These are phyloP conservation scores for Chrysoporthe cubensis DNA, from an alignment of 2,329 filamentous ascomycete species.

Conservation along the genomic window DNA sequence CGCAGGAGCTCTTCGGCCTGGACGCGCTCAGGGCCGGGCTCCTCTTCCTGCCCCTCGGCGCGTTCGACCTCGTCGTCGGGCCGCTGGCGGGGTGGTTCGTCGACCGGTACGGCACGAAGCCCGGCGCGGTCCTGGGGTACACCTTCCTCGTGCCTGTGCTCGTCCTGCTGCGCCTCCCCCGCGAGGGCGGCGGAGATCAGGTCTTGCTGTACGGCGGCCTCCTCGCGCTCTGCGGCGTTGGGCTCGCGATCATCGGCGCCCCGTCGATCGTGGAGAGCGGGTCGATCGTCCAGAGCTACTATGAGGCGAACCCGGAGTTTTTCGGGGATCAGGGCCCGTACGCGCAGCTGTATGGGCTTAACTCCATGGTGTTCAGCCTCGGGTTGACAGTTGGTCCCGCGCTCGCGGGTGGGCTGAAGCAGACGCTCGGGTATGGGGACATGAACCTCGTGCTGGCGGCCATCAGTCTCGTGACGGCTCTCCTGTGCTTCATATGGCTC, in stretches of 20 bases:
- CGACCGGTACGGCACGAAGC: slow-evolving; percentile 42
- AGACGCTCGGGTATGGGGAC: slow-evolving; percentile 58
- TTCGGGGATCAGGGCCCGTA: slow-evolving; percentile 63
- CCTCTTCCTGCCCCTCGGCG: slow-evolving; percentile 42
- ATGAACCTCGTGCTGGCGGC: slow-evolving; percentile 57
- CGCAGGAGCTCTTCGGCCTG: slow-evolving; percentile 42
- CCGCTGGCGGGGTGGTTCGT: slow-evolving; percentile 41
- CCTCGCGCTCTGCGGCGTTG: slow-evolving; percentile 45
- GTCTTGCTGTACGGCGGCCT: slow-evolving; percentile 20
- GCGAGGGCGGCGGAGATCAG: slow-evolving; percentile 19
- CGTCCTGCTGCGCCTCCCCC: slow-evolving; percentile 22
- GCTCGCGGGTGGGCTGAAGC: slow-evolving; percentile 55
- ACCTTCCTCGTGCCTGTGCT: slow-evolving; percentile 23
- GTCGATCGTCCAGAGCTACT: slow-evolving; percentile 57
- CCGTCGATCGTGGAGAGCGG: slow-evolving; percentile 62
- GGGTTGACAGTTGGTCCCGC: slow-evolving; percentile 65
- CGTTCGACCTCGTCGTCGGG: slow-evolving; percentile 42
- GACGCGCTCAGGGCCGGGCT: slow-evolving; percentile 42
- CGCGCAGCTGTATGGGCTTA: slow-evolving; percentile 68
- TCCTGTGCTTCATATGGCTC: slow-evolving; percentile 49
- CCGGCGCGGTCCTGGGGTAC: slow-evolving; percentile 38
- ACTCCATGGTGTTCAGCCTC: slow-evolving; percentile 63
- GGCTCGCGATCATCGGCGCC: slow-evolving; percentile 57
- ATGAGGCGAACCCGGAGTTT: slow-evolving; percentile 56
- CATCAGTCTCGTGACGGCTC: slow-evolving; percentile 48